Percentiles rank a stretch among this genome's conserved stretches.
Conservation (phyloP, 2,329 filamentous ascomycete genomes). For the Aspergillus bombycis region DNA sequence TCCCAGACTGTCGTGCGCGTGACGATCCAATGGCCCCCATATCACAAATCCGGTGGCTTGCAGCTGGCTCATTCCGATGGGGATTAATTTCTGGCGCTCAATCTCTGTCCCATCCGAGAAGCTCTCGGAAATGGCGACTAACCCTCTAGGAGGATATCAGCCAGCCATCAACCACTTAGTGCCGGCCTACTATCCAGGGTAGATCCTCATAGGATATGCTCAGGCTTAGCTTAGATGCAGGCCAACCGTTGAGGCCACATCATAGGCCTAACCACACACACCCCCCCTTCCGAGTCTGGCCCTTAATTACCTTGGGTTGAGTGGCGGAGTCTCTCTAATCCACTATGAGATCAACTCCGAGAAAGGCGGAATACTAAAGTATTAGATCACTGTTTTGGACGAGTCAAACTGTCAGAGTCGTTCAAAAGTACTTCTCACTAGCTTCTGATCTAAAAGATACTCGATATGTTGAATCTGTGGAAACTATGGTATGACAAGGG, state of each 20-base stretch:
- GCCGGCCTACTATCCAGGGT: neutral
- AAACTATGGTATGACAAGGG: neutral
- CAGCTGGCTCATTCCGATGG: neutral
- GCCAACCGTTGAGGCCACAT: neutral
- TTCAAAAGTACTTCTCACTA: neutral
- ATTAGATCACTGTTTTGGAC: neutral
- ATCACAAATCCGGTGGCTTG: conserved; percentile 1
- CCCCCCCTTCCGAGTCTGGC: neutral
- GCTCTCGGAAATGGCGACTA: neutral
- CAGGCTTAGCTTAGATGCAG: neutral
- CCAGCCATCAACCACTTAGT: neutral
- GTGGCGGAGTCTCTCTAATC: neutral
- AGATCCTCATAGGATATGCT: neutral
- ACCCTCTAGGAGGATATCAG: neutral
- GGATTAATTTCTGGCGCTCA: neutral
- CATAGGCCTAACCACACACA: neutral
- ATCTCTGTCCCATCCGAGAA: neutral
- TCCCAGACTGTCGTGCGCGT: neutral
- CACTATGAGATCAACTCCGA: neutral
- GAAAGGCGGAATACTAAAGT: neutral
- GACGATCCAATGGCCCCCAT: neutral
- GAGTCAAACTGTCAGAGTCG: neutral
- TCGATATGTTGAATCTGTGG: neutral
- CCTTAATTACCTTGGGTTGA: neutral
- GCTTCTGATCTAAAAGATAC: neutral